Evolutionary conservation across 805 yeast species (phyloP).

Genomic region (Pichia paraexigua): DNA sequence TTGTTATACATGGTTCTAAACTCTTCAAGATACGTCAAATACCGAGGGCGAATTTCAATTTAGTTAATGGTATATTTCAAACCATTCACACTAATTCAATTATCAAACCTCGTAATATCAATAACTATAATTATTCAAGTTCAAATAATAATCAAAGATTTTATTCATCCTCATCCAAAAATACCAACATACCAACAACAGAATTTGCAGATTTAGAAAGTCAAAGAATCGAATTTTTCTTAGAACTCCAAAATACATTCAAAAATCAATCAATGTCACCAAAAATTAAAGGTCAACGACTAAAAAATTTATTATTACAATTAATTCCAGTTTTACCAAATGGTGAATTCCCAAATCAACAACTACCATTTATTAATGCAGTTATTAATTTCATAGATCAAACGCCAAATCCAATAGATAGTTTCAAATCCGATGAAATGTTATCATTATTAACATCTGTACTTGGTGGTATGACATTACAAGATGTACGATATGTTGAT

Average conservation of each 20-base stretch:
- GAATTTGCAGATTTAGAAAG: constrained; percentile 14
- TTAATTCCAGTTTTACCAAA: constrained; percentile 16
- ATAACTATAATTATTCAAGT: neutral
- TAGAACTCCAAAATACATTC: constrained; percentile 21
- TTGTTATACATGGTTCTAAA: neutral
- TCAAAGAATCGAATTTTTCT: constrained; percentile 8
- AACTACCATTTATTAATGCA: constrained; percentile 23
- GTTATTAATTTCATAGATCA: constrained; percentile 26
- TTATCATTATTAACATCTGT: constrained; percentile 18
- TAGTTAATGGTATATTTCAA: neutral
- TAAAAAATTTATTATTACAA: constrained; percentile 16
- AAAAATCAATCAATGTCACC: constrained; percentile 20
- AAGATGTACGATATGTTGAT: constrained; percentile 22
- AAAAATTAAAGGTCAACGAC: constrained; percentile 20
- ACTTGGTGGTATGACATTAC: constrained; percentile 22
- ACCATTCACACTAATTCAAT: neutral
- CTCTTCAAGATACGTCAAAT: neutral
- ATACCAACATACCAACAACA: neutral
- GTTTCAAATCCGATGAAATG: constrained; percentile 19
- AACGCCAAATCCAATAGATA: constrained; percentile 19
- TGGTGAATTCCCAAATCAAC: constrained; percentile 18
- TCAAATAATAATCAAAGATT: neutral
- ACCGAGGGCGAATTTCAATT: neutral
- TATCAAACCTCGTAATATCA: neutral
- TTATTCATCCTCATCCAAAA: neutral